Percentiles rank a stretch among this genome's conserved stretches.
phyloP scores from a whole-genome alignment of 192 early-diverging fungal species.

The Mortierella claussenii region DNA sequence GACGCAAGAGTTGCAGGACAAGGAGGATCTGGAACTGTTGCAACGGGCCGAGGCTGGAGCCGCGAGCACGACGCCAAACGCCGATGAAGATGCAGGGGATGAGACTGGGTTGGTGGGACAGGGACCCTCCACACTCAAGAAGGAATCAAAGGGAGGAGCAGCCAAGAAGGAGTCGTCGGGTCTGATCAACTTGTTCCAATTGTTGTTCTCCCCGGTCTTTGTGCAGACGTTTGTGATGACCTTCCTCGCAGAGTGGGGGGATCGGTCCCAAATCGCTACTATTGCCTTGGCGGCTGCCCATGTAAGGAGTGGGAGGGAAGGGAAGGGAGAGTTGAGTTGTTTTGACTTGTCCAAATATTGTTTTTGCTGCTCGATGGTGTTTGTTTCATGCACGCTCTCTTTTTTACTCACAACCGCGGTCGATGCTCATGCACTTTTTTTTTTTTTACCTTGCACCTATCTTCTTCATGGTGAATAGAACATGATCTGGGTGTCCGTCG shows the following conservation, averaged over 20 bases:
- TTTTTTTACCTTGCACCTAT: too few species aligned
- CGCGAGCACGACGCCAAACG: slow-evolving; percentile 24
- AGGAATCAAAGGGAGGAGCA: neutral
- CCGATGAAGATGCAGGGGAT: slow-evolving; percentile 31
- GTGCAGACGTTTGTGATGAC: slow-evolving; percentile 96
- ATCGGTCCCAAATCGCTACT: slow-evolving; percentile 95
- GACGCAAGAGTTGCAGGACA: slow-evolving; percentile 86
- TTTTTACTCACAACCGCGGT: neutral
- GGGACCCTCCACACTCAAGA: neutral
- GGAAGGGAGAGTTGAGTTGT: too few species aligned
- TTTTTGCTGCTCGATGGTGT: neutral
- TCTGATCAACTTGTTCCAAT: slow-evolving; percentile 76
- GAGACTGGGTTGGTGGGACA: slow-evolving; percentile 20
- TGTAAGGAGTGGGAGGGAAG: too few species aligned
- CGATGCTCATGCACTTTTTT: neutral
- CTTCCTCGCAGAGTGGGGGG: slow-evolving; percentile 98
- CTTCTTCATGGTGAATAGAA: slow-evolving; percentile 73
- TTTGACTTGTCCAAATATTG: too few species aligned
- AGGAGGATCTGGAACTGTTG: slow-evolving; percentile 69
- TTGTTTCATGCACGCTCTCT: slow-evolving; percentile 13
- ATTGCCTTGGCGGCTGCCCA: slow-evolving; percentile 96
- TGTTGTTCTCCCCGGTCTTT: slow-evolving; percentile 91
- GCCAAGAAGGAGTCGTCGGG: slow-evolving; percentile 61
- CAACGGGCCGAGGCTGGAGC: slow-evolving; percentile 69
- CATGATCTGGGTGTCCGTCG: slow-evolving; percentile 90